phyloP scores from a whole-genome alignment of 192 early-diverging fungal genomes.

The Coemansia sp. region DNA sequence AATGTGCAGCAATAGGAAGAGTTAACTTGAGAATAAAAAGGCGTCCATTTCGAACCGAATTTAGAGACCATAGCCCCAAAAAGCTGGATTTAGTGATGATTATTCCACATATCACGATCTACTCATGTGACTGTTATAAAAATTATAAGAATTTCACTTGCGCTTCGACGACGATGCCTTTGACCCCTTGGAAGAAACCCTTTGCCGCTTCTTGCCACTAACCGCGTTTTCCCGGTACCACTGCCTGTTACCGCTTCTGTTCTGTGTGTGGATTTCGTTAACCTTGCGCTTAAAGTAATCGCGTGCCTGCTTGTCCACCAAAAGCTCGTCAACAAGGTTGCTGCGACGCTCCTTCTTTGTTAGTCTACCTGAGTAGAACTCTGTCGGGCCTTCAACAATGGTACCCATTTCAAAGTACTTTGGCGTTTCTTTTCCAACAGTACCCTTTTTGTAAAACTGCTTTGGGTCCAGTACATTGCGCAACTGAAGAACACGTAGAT shows the following conservation, averaged over 20 bases:
- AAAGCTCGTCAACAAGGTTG: constrained; percentile 85
- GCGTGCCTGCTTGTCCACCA: constrained; percentile 71
- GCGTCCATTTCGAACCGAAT: too few relatives aligned
- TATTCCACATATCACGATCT: background rate
- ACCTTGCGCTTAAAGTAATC: constrained; percentile 89
- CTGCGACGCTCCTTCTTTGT: constrained; percentile 80
- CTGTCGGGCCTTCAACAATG: constrained; percentile 80
- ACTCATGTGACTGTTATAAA: background rate
- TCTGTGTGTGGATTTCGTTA: constrained; percentile 67
- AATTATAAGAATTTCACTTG: background rate
- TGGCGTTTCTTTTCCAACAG: constrained; percentile 61
- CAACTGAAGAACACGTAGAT: constrained; percentile 83
- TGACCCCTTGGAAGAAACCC: too few relatives aligned
- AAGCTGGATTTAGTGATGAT: too few relatives aligned
- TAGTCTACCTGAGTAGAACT: constrained; percentile 86
- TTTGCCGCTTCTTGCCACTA: constrained; percentile 6
- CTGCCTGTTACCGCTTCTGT: constrained; percentile 39
- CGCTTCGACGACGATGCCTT: background rate
- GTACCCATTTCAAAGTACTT: constrained; percentile 97
- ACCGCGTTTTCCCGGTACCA: constrained; percentile 30
- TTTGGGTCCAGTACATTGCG: constrained; percentile 91
- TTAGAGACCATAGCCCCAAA: too few relatives aligned
- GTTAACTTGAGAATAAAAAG: too few relatives aligned
- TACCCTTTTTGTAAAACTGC: constrained; percentile 84
- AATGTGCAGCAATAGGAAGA: too few relatives aligned